A percentile compares a stretch with the other conserved stretches of the same genome.
These are phyloP conservation scores for Eucalyptus melliodora DNA, from an alignment of 345 rosid genomes.

Conservation along the genomic window DNA sequence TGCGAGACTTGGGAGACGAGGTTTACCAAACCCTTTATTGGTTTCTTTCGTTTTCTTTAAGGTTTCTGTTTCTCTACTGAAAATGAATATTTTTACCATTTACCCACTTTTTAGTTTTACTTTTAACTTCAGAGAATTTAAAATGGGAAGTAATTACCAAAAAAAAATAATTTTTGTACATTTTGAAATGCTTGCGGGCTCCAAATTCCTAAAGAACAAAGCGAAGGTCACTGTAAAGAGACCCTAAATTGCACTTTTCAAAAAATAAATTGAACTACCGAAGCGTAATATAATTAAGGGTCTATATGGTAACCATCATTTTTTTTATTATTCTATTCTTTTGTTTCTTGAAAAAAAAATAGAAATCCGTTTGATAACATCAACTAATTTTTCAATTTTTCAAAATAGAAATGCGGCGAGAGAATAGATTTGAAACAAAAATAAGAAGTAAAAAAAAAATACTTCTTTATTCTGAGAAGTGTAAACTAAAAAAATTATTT, in stretches of 20 bases:
- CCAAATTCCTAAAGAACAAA: background rate
- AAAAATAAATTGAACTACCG: background rate
- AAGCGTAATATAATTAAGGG: background rate
- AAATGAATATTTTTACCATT: background rate
- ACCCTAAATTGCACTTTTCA: background rate
- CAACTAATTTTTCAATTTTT: too few relatives aligned
- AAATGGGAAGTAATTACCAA: background rate
- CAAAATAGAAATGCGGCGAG: fast-evolving
- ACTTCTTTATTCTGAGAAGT: too few relatives aligned
- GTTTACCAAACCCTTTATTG: background rate
- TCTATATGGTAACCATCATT: too few relatives aligned
- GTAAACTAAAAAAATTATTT: fast-evolving
- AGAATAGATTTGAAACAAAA: too few relatives aligned
- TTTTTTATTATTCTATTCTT: too few relatives aligned
- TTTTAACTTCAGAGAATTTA: background rate
- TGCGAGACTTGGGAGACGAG: background rate
- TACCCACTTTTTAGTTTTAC: background rate
- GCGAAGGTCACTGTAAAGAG: background rate
- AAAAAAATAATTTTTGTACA: background rate
- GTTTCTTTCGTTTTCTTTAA: background rate
- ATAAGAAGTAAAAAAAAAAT: too few relatives aligned
- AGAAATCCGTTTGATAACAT: fast-evolving
- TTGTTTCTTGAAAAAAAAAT: too few relatives aligned
- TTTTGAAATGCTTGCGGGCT: background rate
- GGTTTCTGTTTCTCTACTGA: background rate